phyloP scores from a whole-genome alignment of 805 yeast genomes.

The Metschnikowia bowlesiae region DNA sequence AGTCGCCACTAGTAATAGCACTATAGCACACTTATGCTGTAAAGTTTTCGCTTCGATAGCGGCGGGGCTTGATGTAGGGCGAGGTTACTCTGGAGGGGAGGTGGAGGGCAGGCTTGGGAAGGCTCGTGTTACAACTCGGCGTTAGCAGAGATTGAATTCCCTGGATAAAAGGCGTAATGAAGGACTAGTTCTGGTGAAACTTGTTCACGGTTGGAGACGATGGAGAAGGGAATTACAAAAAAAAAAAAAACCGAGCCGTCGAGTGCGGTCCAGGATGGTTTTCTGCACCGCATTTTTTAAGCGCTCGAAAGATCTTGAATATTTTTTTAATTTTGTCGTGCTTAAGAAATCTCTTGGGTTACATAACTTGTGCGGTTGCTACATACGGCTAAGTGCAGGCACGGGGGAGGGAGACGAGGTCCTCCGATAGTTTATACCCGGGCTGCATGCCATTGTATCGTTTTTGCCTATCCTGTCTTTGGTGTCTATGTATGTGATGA shows the following conservation, averaged over 20 bases:
- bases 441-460: neutral
- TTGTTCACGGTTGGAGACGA: neutral
- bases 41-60: neutral
- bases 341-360: neutral
- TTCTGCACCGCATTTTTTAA: conserved; percentile 3
- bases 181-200: neutral
- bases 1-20: neutral
- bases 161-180: neutral
- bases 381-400: neutral
- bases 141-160: neutral
- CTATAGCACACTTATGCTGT: neutral
- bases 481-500: neutral
- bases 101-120: neutral
- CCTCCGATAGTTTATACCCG: neutral
- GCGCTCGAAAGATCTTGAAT: conserved; percentile 5
- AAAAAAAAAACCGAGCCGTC: conserved; percentile 2
- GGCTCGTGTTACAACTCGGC: neutral
- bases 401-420: neutral
- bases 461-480: neutral
- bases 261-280: conserved; percentile 4
- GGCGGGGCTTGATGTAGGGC: neutral
- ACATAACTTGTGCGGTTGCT: conserved; percentile 1
- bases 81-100: neutral
- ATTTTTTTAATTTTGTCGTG: neutral
- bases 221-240: neutral